Evolutionary conservation across 75 land plant species (phyloP), one percentile per base, ranked within the genome.

Genomic region (Pseudotsuga menziesii): DNA sequence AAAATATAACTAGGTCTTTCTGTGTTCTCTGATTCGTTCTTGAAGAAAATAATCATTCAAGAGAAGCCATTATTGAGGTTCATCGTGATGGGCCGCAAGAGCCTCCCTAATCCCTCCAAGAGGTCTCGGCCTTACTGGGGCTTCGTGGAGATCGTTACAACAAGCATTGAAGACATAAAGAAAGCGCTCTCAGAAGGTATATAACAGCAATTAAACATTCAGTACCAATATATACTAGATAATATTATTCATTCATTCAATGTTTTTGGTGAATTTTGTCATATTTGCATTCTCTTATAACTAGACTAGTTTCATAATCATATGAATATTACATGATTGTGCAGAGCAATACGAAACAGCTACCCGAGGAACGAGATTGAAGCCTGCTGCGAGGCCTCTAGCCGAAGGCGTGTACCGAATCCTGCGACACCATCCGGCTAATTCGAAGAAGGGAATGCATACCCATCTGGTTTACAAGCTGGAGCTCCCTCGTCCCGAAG

Each of bases 381-480:
- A 75, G 22, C 85, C 87, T 1, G 78, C 87, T 7, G 90, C 92
- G 2, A 87, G 93, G 67, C 89, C 92, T 5, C 59, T 85, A 14
- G 93, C 90, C 35, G 96, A 93, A 77, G 96, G 98, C 19, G 79
- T 93, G 2, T 95, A 95, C 80, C 81, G 92, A 57, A 84, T 95
- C 4, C 72, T 95, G 4, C 73, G 84, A 66, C 98, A 95, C 67
- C 78, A 79, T 20, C 67, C 79, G 7, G 17, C 22, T 7, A 20
- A 22, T 8, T 20, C 22, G 57, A 77, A 26, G 56, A 78, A 73
- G 17, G 78, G 52, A 57, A 80, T 61, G 69, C 91, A 91, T 74
- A 95, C 96, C 58, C 94, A 93, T 78, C 77, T 95, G 83, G 79
- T 95, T 41, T 95, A 95, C 89, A 89, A 85, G 88, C 87, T 93